Evolutionary conservation across 202 grass and related monocot genomes (phyloP).

Genomic region (Carex arenaria): DNA sequence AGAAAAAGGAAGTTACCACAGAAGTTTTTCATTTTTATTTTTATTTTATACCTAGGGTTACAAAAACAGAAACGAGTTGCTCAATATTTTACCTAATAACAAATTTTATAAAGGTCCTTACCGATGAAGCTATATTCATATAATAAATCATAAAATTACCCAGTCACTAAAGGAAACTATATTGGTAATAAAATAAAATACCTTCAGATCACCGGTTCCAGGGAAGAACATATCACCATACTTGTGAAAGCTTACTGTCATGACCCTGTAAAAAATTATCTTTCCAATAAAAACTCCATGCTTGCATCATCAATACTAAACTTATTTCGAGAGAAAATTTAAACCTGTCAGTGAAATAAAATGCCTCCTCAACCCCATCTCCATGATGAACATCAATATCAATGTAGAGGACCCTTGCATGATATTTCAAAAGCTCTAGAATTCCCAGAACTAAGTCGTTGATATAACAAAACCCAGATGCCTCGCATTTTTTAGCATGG

Average conservation of each 20-base stretch:
- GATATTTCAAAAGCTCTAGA: slow-evolving; percentile 90
- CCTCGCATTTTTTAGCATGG: slow-evolving; percentile 90
- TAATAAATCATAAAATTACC: neutral
- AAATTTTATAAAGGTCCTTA: neutral
- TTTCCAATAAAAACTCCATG: slow-evolving; percentile 4
- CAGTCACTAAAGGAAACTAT: neutral
- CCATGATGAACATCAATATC: slow-evolving; percentile 98
- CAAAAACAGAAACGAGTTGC: neutral
- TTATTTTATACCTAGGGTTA: neutral
- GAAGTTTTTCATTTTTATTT: neutral
- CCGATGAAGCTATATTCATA: neutral
- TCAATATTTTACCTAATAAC: neutral
- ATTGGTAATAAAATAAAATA: slow-evolving; percentile 24
- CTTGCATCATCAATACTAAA: slow-evolving; percentile 8
- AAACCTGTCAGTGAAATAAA: slow-evolving; percentile 99
- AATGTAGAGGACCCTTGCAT: slow-evolving; percentile 96
- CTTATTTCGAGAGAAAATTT: slow-evolving; percentile 14
- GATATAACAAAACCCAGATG: slow-evolving; percentile 97
- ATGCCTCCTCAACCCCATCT: slow-evolving; percentile 97
- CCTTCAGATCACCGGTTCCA: slow-evolving; percentile 95
- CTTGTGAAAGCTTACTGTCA: slow-evolving; percentile 99
- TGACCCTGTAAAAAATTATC: slow-evolving; percentile 49
- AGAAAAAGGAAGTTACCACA: neutral
- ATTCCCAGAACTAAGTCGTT: slow-evolving; percentile 98
- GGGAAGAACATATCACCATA: slow-evolving; percentile 96